Percentiles rank a stretch among this genome's conserved stretches.
These are phyloP conservation scores for Fusarium sambucinum DNA, from an alignment of 2,329 filamentous ascomycete genomes.

Conservation along the genomic window DNA sequence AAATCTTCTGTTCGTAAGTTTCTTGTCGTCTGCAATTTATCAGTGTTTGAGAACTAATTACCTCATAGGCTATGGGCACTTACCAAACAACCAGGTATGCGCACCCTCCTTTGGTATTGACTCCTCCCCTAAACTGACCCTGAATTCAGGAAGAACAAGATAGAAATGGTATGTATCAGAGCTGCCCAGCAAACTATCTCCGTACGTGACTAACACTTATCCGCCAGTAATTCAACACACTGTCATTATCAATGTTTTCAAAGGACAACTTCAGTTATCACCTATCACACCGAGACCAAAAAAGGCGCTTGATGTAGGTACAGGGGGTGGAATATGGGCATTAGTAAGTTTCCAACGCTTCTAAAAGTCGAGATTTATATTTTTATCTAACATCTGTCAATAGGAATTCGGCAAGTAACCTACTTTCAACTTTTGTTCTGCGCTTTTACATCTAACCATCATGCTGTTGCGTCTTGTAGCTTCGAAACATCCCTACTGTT, in stretches of 20 bases:
- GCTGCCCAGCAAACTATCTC: background rate
- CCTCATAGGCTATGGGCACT: constrained; percentile 34
- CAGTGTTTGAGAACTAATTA: constrained; percentile 14
- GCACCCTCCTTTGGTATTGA: background rate
- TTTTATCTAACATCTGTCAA: constrained; percentile 6
- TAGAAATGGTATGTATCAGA: constrained; percentile 37
- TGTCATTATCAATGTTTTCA: constrained; percentile 40
- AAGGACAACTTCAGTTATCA: constrained; percentile 39
- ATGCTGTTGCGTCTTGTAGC: constrained; percentile 7
- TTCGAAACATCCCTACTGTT: constrained; percentile 38
- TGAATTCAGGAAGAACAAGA: constrained; percentile 41
- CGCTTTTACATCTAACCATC: constrained; percentile 11
- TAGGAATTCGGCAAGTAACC: constrained; percentile 39
- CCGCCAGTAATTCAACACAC: constrained; percentile 41
- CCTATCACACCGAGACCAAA: constrained; percentile 35
- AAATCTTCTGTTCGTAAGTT: constrained; percentile 41
- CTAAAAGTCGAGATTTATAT: background rate
- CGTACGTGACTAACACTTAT: constrained; percentile 21
- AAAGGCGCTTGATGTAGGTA: constrained; percentile 40
- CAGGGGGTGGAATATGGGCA: constrained; percentile 40
- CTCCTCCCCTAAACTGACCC: constrained; percentile 13
- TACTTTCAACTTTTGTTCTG: background rate
- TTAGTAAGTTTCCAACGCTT: constrained; percentile 19
- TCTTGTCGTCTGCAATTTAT: background rate
- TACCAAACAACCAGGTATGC: constrained; percentile 41